Base-by-base conservation (phyloP, 116 monocot genomes). In the Posidonia oceanica region DNA sequence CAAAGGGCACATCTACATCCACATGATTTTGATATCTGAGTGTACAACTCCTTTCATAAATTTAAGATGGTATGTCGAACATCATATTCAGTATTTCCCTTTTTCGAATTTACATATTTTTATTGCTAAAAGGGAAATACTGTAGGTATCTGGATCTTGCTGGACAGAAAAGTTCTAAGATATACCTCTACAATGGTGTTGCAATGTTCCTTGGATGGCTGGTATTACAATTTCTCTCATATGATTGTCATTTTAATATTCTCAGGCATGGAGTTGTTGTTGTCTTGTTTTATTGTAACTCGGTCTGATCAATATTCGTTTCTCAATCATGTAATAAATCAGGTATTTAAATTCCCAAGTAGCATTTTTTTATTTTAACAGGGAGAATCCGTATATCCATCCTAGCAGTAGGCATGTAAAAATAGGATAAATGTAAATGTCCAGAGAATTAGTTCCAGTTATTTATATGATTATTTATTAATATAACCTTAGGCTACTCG, bases 31-130 rank as follows among this genome's bases (percentile, higher is more conserved):
- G 68, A 86, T 91, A 76, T 77, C 95, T 59, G 95, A 95, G 73
- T 65, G 76, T 59, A 95, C 91, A 42, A 95, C 95, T 66, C 95
- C 91, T 40, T 91, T 86, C 74, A 86, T 95, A 22, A 95, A 95
- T 55, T 76, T 95, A 58, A 82, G 95, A 88, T 95, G 95, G 90
- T 94, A 83, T 60, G 21, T 29, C 39, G 81, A 59, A 42, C 39
- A 39, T 13, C 36, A 59, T 59, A 17, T 17, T 40, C 66, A 17
- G n/a, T 56, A 17, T 56, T 56, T 18, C 23, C 18, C 36, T 18
- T 61, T 61, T 12, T 61, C 18, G 12, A 61, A 12, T 61, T 22
- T 21, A 7, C 18, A 17, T 55, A n/a, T 58, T n/a, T 58, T 56
- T 62, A 22, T 37, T 62, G 14, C 21, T 4, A 62, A 62, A 59